Base-by-base conservation (phyloP, 805 yeast genomes). In the Metschnikowia amazonensis region DNA sequence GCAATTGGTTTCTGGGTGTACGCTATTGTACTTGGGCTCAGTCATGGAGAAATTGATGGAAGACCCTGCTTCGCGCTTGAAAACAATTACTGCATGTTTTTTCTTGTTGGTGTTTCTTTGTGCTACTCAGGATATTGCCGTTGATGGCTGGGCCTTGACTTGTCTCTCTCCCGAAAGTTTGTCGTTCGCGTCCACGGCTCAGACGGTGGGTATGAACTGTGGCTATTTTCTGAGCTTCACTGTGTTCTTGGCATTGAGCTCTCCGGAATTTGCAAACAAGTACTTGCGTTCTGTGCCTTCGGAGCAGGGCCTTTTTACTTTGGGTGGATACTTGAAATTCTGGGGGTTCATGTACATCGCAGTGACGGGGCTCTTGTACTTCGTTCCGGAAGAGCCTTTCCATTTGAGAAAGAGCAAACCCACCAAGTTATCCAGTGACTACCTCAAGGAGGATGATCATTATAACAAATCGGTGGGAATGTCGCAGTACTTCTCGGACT, bases 71-170 rank as follows among this genome's bases (percentile, higher is more conserved):
- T 55, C 63, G 24, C 71, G 82, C 52, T 67, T 89, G 47, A 58
- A 67, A 11, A 60, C 66, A 2, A 77, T 94, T 49, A 88, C 98
- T 0, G 55, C 71, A 41, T 74, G 80, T 46, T 94, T 94, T 65
- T 86, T 90, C 57, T 52, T 80, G 18, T 69, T 94, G 48, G 94
- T 94, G 27, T 79, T 92, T 47, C 73, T 90, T 48, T 90, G 97
- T 68, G 97, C 98, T 0, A 92, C 99, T 0, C 99, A 94, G 65
- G 99, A 94, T 62, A 94, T 94, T 45, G 98, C 99, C 0, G 99
- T 94, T 18, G 99, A 94, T 67, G 98, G 99, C 9, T 94, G 99
- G 99, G 97, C 98, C 0, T 69, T 94, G 59, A 94, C 97, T 1
- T 81, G 92, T 32, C 71, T 94, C 43, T 81, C 90, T 14, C 81